Conservation (phyloP, 345 rosid genomes). For the Heritiera littoralis region DNA sequence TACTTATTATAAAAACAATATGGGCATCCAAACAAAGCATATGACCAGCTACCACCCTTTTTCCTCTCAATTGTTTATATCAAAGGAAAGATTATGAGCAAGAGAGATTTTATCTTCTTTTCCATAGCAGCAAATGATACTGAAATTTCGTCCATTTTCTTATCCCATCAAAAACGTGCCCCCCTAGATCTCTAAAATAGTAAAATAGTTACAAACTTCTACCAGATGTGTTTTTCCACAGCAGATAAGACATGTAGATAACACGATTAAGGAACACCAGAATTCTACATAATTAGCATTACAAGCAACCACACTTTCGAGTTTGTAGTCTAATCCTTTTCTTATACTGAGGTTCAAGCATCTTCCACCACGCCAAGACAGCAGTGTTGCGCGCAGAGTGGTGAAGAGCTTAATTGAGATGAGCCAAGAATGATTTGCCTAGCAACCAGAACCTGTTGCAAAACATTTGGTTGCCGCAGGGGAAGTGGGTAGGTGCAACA, state of each 20-base stretch:
- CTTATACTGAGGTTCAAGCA: constrained; percentile 7
- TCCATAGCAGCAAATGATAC: not conserved
- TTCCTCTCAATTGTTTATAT: not conserved
- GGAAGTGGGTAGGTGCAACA: constrained; percentile 26
- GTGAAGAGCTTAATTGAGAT: constrained; percentile 24
- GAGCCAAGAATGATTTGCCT: constrained; percentile 98
- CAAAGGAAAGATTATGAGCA: not conserved
- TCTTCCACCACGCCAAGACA: not conserved
- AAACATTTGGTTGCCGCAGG: constrained; percentile 38
- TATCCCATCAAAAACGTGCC: not conserved
- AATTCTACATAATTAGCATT: not conserved
- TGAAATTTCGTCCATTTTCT: not conserved
- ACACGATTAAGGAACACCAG: not conserved
- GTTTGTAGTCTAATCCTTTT: constrained; percentile 13
- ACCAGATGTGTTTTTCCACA: not conserved
- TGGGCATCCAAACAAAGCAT: constrained; percentile 12
- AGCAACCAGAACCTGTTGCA: constrained; percentile 24
- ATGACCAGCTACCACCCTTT: constrained; percentile 21
- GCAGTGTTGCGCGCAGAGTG: not conserved
- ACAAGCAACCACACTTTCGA: not conserved
- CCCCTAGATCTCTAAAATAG: too few species aligned
- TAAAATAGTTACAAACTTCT: too few species aligned
- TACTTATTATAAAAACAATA: not conserved
- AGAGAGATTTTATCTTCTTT: not conserved
- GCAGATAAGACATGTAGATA: not conserved